Conservation (phyloP, 441 rosid species). For the Codiaeum variegatum region DNA sequence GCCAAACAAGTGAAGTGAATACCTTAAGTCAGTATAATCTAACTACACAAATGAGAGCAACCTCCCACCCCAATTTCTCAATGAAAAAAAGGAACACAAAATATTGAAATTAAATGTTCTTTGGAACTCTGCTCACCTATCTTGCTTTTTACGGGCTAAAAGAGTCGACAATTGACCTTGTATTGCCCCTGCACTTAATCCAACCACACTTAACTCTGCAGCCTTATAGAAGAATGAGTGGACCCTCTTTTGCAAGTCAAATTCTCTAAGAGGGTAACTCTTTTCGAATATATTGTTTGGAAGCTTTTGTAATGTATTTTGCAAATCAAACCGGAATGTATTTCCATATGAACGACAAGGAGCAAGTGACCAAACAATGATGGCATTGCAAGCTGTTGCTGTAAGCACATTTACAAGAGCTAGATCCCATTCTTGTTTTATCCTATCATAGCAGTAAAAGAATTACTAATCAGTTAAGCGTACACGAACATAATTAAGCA, state of each 20-base stretch:
- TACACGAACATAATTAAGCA: neutral
- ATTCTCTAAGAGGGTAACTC: constrained; percentile 91
- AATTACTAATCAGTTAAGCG: constrained; percentile 22
- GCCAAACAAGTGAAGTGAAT: constrained; percentile 25
- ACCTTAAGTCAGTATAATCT: constrained; percentile 10
- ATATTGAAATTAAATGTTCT: neutral
- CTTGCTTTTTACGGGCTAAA: constrained; percentile 65
- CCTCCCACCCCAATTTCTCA: too few species aligned
- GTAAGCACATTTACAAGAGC: constrained; percentile 89
- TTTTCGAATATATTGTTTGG: constrained; percentile 88
- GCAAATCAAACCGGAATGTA: constrained; percentile 85
- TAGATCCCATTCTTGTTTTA: constrained; percentile 93
- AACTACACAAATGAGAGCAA: neutral
- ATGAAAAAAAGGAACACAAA: neutral
- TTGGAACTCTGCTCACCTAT: constrained; percentile 44
- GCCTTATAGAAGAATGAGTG: constrained; percentile 84
- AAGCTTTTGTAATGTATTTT: constrained; percentile 90
- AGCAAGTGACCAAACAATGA: constrained; percentile 88
- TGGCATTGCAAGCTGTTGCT: constrained; percentile 77
- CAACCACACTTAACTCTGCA: constrained; percentile 78
- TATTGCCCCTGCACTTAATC: constrained; percentile 69
- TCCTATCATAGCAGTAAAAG: constrained; percentile 38
- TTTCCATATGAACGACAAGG: constrained; percentile 95
- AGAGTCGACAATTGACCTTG: constrained; percentile 79
- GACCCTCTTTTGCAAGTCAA: constrained; percentile 78